phyloP scores from a whole-genome alignment of 768 basidiomycete genomes.

The Hypholoma sublateritium region DNA sequence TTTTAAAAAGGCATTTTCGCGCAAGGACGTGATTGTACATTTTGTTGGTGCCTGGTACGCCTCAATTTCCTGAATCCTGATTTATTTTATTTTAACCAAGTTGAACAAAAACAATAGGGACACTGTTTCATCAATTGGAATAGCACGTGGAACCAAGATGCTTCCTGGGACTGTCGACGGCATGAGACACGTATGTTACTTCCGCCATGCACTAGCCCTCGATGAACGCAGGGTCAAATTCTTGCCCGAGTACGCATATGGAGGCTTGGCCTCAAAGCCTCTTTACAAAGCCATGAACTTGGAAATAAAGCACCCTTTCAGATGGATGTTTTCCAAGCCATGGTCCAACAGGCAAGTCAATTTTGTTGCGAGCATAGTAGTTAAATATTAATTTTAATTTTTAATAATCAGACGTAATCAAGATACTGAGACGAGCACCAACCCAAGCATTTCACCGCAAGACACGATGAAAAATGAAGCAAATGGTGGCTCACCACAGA shows the following conservation, averaged over 20 bases:
- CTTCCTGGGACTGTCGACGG: constrained; percentile 19
- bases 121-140: constrained; percentile 34
- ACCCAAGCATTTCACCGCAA: too few species aligned
- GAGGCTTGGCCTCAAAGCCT: too few species aligned
- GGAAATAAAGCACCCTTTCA: too few species aligned
- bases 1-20: constrained; percentile 2
- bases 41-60: constrained; percentile 4
- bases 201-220: constrained; percentile 35
- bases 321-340: too few species aligned
- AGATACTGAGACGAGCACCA: too few species aligned
- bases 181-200: constrained; percentile 27
- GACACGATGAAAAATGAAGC: too few species aligned
- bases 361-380: too few species aligned
- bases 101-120: constrained; percentile 24
- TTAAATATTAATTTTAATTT: too few species aligned
- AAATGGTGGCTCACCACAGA: too few species aligned
- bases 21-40: not conserved
- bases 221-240: constrained; percentile 37
- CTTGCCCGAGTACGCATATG: constrained; percentile 26
- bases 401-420: too few species aligned
- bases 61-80: not conserved
- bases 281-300: too few species aligned
- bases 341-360: too few species aligned
- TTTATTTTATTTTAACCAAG: not conserved
- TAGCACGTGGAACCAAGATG: constrained; percentile 16